Evolutionary conservation across 208 protist species (phyloP), one percentile per base, ranked within the genome.

Genomic region (Wallacemonas sp.): DNA sequence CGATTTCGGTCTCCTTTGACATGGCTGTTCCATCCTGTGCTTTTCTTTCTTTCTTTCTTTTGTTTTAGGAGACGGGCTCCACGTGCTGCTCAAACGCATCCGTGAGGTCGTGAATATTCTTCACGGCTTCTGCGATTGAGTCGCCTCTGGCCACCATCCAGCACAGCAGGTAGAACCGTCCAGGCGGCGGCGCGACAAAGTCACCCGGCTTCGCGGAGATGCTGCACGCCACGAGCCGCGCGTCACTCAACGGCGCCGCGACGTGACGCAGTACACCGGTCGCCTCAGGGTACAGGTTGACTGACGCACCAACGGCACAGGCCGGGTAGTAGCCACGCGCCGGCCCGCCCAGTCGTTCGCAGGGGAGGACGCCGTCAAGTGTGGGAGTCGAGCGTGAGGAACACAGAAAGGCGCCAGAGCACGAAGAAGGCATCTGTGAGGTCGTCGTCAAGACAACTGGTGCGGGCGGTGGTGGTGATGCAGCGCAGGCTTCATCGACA

Each of bases 71-170:
- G 47, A 38, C 34, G 17, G 64, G 41, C 44, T 69, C 47, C 2
- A 74, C 49, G 48, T 83, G 72, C 32, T 86, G 78, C n/a, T 73
- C 65, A 66, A 93, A 85, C 2, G 48, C 21, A 0, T 26, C 49
- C 2, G 76, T 74, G 16, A 89, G 33, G 0, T 52, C 30, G 16
- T 72, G 9, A 27, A 90, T 88, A 39, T 75, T 72, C 14, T 24
- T 4, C 21, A 46, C 64, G 24, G 85, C 88, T 56, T 81, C 72
- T 12, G 9, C 54, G 0, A 60, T 69, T 9, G 69, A 81, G 17
- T 43, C 34, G 1, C 79, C 85, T 0, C 55, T 55, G 0, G 82
- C 80, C 36, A 88, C 84, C 77, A 94, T 88, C 85, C 88, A 94
- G 32, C 68, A 77, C 0, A 91, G 72, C 17, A 88, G 41, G 43